Evolutionary conservation across 2,329 filamentous ascomycete genomes (phyloP).

Genomic region (Paramyrothecium sp.): DNA sequence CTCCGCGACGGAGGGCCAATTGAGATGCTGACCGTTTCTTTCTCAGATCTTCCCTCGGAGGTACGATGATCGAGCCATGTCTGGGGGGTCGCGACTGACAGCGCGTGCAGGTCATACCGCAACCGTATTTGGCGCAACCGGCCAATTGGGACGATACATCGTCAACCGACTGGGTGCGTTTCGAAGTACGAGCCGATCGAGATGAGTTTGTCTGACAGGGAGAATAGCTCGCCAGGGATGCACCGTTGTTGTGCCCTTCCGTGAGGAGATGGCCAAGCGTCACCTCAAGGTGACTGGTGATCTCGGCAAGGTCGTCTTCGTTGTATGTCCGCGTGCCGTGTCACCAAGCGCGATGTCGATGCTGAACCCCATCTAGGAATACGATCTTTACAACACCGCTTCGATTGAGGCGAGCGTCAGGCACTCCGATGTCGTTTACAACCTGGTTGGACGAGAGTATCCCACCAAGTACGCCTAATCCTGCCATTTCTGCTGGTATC

Average conservation of each 20-base stretch:
- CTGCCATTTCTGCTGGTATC: background rate
- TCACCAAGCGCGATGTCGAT: background rate
- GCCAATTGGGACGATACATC: conserved; percentile 93
- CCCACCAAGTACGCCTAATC: conserved; percentile 73
- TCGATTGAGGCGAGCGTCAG: conserved; percentile 96
- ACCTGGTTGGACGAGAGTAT: conserved; percentile 90
- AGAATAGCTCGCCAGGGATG: conserved; percentile 81
- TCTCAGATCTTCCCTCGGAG: conserved; percentile 80
- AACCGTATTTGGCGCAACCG: conserved; percentile 96
- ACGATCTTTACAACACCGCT: conserved; percentile 88
- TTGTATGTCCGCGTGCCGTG: conserved; percentile 52
- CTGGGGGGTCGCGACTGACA: conserved; percentile 23
- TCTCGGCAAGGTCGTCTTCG: conserved; percentile 82
- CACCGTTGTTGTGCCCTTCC: conserved; percentile 88
- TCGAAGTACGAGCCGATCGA: background rate
- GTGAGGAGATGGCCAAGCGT: conserved; percentile 97
- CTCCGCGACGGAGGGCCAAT: conserved; percentile 18
- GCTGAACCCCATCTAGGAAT: conserved; percentile 62
- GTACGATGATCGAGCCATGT: conserved; percentile 45
- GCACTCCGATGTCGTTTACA: conserved; percentile 97
- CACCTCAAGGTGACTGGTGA: conserved; percentile 97
- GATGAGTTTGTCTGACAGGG: conserved; percentile 15
- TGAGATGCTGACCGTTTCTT: conserved; percentile 21
- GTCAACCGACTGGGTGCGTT: conserved; percentile 81
- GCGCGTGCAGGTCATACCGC: conserved; percentile 75